Base-by-base conservation (phyloP, 1,139 yeast genomes). In the Spathaspora jeffriesii region DNA sequence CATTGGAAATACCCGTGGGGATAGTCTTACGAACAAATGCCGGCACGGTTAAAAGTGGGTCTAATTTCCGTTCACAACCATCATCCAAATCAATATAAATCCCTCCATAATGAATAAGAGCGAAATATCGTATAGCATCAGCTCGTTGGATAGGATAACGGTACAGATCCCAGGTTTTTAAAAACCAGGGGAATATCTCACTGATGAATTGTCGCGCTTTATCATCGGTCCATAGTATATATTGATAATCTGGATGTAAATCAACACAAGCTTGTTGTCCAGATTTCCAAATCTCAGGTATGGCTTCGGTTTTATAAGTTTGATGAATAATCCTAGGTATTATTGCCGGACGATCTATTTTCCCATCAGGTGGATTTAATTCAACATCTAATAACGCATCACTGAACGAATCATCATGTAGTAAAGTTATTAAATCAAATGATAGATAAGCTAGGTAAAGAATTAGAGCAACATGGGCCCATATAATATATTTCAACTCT, bases 271-370 rank as follows among this genome's bases (percentile, higher is more conserved):
- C 80, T 60, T 82, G 78, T 62, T 88, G 96, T 21, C 96, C 91
- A 2, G 78, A 78, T 55, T 71, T 70, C 98, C 98, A 91, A 47
- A 80, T 73, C 42, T 82, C 89, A 2, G 97, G 98, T 23, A 91
- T 80, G 22, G 82, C 78, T 18, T 71, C 78, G 23, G 88, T 85
- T 65, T 89, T 91, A 68, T 91, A 91, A 14, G 97, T 91, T 67
- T 91, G 98, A 63, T 91, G 98, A 48, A 91, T 90, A 62, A 91
- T 90, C 61, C 87, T 88, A 36, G 98, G 98, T 43, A 91, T 88
- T 43, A 84, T 61, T 50, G 75, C 73, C 11, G 81, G 82, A 53
- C 69, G 69, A 30, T 68, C 69, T 28, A 73, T 61, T 17, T 58
- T 59, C 13, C 70, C 71, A 46, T 67, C 73, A 32, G 65, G 61